Evolutionary conservation across 2,329 filamentous ascomycete genomes (phyloP), one percentile per base, ranked within the genome.

Genomic region (Sporothrix pseudoabietina): DNA sequence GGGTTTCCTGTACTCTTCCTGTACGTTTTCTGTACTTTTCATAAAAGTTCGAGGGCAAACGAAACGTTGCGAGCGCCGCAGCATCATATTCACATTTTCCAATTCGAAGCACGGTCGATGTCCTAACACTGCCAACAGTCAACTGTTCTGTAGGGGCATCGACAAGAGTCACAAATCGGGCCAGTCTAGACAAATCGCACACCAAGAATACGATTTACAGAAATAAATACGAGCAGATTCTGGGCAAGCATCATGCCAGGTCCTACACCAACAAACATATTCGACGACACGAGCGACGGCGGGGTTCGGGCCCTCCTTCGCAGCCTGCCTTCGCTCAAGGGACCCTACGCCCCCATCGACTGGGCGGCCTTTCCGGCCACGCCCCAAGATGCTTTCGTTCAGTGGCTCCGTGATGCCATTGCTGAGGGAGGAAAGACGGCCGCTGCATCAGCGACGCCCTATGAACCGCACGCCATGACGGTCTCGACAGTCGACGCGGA

Each of bases 391-490:
- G 74, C 74, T 4, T 74, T 75, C 65, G 22, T 41, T 19, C 41
- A 9, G 19, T 75, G 74, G 74, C 74, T 75, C 4, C n/a, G 39
- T 5, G 74, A 75, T 9, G 74, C 74, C n/a, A 52, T 75, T 32
- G 52, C 52, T 2, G 35, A 55, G 26, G 44, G 55, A 22, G 35
- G 66, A n/a, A 39, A 57, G 32, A 30, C 61, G n/a, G 49, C 41
- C 7, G 57, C 59, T 26, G 26, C 69, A 7, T 14, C 59, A 47
- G 14, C 55, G 55, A 49, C 71, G 32, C 71, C 71, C 19, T 74
- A 54, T 12, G 74, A 75, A 69, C 73, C 73, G 6, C 74, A 75
- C 52, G 74, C 74, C 54, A 74, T 75, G 71, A 74, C 71, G 2
- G 32, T 75, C 5, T 75, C 75, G 47, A 75, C 75, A 6, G 73